Evolutionary conservation across 805 yeast species (phyloP), one percentile per base, ranked within the genome.

Genomic region (Yarrowia sp.): DNA sequence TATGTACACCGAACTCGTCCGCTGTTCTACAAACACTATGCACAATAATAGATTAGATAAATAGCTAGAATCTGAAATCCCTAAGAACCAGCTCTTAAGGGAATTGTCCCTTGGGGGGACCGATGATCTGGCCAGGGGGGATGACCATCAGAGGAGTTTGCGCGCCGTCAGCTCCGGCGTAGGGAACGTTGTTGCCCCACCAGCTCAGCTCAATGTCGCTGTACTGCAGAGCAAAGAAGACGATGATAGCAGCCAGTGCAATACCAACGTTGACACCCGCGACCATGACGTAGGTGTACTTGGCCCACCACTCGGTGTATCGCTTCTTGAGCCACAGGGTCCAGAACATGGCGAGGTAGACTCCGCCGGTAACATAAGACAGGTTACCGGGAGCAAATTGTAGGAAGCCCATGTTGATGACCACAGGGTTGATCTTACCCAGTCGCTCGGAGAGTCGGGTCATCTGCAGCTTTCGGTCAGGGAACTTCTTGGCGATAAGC

Each of bases 231-330:
- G 77, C 70, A 67, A 79, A 77, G 66, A 80, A 79, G 16, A 77
- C 74, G 44, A 79, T 55, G 42, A 80, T 68, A 0, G 80, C 81
- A 62, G 80, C 75, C 64, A 78, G 75, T 1, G 82, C 83, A 16
- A 77, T 77, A 0, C 83, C 84, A 3, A 81, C 80, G 4, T 80
- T 77, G 18, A 80, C 68, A 0, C 80, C 82, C 61, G 80, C 75
- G 35, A 79, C 77, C 44, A 79, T 70, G n/a, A 80, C 74, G 65
- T 80, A 80, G 67, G 80, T 79, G 69, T 80, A 80, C 69, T 78
- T 79, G 60, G 79, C 80, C 83, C 83, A 80, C 84, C 84, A 80
- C 24, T 71, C 68, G 2, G 76, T 68, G 66, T 78, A 80, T 58
- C 73, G 68, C 56, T 72, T 70, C 62, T 77, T 77, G 62, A 80